These are phyloP conservation scores for Huntiella moniliformis DNA, from an alignment of 2,329 filamentous ascomycete genomes.

Conservation along the genomic window DNA sequence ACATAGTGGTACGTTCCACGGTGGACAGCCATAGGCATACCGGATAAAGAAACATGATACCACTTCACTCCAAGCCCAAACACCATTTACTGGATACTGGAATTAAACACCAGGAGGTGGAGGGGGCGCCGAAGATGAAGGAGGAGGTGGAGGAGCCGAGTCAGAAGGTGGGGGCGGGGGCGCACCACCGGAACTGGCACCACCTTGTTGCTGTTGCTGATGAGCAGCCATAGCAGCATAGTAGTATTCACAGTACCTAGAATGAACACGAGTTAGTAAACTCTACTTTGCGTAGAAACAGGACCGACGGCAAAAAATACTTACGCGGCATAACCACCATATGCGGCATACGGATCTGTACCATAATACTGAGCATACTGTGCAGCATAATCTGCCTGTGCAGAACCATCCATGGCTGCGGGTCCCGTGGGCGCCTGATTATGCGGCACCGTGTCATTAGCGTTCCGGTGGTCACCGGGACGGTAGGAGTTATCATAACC, in stretches of 20 bases:
- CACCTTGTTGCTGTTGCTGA: slow-evolving; percentile 25
- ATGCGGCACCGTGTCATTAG: slow-evolving; percentile 16
- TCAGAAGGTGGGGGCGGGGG: slow-evolving; percentile 41
- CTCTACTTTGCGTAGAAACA: background rate
- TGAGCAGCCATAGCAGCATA: slow-evolving; percentile 30
- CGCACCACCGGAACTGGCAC: slow-evolving; percentile 33
- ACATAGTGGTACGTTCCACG: too few species aligned
- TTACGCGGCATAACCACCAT: slow-evolving; percentile 71
- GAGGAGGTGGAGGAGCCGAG: slow-evolving; percentile 33
- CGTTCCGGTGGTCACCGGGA: slow-evolving; percentile 13
- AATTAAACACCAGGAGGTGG: slow-evolving; percentile 16
- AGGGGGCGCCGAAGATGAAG: slow-evolving; percentile 22
- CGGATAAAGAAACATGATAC: too few species aligned
- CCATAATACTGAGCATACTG: slow-evolving; percentile 74
- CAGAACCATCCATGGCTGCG: slow-evolving; percentile 6
- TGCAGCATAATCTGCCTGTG: slow-evolving; percentile 44
- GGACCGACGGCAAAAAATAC: slow-evolving; percentile 12
- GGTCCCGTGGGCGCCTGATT: slow-evolving; percentile 19
- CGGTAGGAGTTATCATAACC: slow-evolving; percentile 12
- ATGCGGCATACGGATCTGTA: slow-evolving; percentile 72
- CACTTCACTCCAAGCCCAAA: too few species aligned
- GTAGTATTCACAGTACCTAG: slow-evolving; percentile 32
- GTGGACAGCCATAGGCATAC: too few species aligned
- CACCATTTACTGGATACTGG: too few species aligned
- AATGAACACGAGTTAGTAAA: slow-evolving; percentile 13